Conservation (phyloP, 768 basidiomycete species). For the Leucocoprinus sp. region DNA sequence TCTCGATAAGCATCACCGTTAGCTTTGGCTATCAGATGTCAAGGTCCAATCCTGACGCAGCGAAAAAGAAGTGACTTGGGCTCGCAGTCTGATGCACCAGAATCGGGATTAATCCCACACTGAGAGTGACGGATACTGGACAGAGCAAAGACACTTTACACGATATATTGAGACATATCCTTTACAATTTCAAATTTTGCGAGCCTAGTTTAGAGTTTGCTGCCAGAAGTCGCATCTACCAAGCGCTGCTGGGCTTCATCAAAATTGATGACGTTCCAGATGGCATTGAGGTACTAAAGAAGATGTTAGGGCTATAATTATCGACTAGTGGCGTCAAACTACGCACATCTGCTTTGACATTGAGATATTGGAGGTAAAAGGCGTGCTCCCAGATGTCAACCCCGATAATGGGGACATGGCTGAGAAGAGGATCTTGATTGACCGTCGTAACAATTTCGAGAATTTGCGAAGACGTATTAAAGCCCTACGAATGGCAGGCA, state of each 20-base stretch:
- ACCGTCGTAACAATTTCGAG: slow-evolving; percentile 89
- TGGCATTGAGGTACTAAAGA: slow-evolving; percentile 80
- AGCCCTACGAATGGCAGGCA: slow-evolving; percentile 41
- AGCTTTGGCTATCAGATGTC: too few relatives aligned
- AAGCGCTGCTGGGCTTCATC: slow-evolving; percentile 73
- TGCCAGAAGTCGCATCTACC: slow-evolving; percentile 24
- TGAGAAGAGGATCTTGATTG: slow-evolving; percentile 87
- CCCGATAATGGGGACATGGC: slow-evolving; percentile 84
- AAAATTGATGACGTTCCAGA: slow-evolving; percentile 97
- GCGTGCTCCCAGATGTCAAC: slow-evolving; percentile 98
- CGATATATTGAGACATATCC: neutral
- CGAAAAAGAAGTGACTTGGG: too few relatives aligned
- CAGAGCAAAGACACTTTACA: neutral
- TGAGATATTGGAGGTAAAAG: slow-evolving; percentile 80
- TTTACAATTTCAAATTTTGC: neutral
- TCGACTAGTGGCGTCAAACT: slow-evolving; percentile 12
- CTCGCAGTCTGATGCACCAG: too few relatives aligned
- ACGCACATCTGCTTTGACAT: slow-evolving; percentile 90
- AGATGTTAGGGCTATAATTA: slow-evolving; percentile 25
- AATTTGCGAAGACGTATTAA: slow-evolving; percentile 53
- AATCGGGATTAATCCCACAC: too few relatives aligned
- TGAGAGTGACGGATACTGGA: neutral
- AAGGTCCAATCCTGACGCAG: too few relatives aligned
- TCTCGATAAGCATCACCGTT: too few relatives aligned
- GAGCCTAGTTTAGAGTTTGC: slow-evolving; percentile 13